These are phyloP conservation scores for Diaporthe sp. DNA, from an alignment of 2,329 filamentous ascomycete species.

Conservation along the genomic window DNA sequence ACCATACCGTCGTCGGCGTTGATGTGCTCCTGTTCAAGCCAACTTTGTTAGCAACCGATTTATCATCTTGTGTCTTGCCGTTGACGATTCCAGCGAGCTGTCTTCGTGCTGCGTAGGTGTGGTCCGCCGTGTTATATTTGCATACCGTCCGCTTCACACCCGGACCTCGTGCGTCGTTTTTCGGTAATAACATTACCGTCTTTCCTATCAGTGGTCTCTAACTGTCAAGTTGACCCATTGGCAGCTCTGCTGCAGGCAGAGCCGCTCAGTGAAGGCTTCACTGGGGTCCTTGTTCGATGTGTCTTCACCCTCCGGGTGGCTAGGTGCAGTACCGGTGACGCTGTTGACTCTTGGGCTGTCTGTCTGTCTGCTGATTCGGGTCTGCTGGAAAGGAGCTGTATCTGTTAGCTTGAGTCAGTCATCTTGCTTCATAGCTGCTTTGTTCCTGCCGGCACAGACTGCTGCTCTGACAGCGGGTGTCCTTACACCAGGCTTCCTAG, in stretches of 20 bases:
- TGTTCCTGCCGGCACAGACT: background rate
- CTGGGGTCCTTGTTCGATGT: background rate
- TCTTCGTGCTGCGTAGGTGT: background rate
- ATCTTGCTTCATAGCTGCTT: background rate
- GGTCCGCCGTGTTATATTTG: no score
- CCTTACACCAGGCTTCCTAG: background rate
- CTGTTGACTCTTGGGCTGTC: background rate
- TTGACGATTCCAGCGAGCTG: no score
- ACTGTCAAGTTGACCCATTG: background rate
- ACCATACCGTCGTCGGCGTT: background rate
- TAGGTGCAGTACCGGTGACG: background rate
- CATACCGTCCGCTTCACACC: background rate
- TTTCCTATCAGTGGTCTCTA: no score
- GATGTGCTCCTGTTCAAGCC: background rate
- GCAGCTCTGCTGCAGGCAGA: no score
- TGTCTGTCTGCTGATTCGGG: background rate
- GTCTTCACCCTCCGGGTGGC: accelerated
- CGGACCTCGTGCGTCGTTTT: no score
- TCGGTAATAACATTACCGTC: no score
- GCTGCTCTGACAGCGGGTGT: background rate
- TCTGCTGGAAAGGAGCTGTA: background rate
- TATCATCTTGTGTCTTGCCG: background rate
- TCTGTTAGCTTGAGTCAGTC: background rate
- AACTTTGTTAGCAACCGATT: background rate
- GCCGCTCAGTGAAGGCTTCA: background rate